A percentile compares a stretch with the other conserved stretches of the same genome.
These are phyloP conservation scores for Haplographium delicatum DNA, from an alignment of 495 filamentous ascomycete genomes.

Conservation along the genomic window DNA sequence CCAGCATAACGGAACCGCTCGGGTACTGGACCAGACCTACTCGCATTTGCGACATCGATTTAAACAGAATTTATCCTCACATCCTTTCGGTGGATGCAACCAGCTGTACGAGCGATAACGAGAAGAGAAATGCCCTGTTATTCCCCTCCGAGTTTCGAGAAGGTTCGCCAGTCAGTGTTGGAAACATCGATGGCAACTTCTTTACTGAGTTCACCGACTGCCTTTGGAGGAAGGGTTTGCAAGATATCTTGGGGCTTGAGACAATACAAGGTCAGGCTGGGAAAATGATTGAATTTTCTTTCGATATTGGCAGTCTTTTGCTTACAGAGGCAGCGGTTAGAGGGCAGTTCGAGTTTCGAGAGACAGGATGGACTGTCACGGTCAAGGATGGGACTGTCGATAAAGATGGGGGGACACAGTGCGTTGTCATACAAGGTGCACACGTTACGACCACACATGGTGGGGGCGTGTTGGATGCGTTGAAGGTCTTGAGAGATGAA, in stretches of 20 bases:
- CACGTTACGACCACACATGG: neutral
- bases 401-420: slow-evolving; percentile 1
- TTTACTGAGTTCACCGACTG: slow-evolving; percentile 16
- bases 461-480: neutral
- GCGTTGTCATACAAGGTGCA: neutral
- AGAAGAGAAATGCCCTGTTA: slow-evolving; percentile 11
- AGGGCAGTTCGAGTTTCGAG: slow-evolving; percentile 6
- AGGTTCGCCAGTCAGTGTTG: slow-evolving; percentile 13
- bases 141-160: slow-evolving; percentile 12
- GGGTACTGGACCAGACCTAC: slow-evolving; percentile 3
- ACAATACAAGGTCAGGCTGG: slow-evolving; percentile 12
- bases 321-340: slow-evolving; percentile 5
- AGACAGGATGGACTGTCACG: slow-evolving; percentile 12
- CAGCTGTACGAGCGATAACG: slow-evolving; percentile 1
- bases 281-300: slow-evolving; percentile 20
- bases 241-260: slow-evolving; percentile 13
- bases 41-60: slow-evolving; percentile 9
- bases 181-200: slow-evolving; percentile 14
- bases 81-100: slow-evolving; percentile 12
- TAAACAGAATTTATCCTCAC: slow-evolving; percentile 8
- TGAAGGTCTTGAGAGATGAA: slow-evolving; percentile 12
- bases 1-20: slow-evolving; percentile 12
- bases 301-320: slow-evolving; percentile 17
- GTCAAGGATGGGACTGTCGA: slow-evolving; percentile 11
- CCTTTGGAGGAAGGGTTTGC: slow-evolving; percentile 5